Base-by-base conservation (phyloP, 2,329 filamentous ascomycete species). In the Botrytis aclada region DNA sequence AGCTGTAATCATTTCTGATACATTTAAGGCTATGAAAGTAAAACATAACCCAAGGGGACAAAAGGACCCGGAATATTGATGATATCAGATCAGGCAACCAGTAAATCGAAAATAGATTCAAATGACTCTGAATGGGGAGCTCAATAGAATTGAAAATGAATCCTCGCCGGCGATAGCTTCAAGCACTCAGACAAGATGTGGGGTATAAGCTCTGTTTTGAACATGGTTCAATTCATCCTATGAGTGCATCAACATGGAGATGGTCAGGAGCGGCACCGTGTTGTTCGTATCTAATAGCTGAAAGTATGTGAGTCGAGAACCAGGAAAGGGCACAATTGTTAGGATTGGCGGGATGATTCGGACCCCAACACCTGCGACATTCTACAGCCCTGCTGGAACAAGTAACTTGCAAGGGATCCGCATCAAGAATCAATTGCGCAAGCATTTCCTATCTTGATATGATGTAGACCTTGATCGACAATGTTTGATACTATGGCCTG, bases 51-150 rank as follows among this genome's bases (percentile, higher is more conserved):
- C 14, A n/a, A 45, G 22, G 51, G 5, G 34, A 37, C 16, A 10
- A n/a, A 29, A 10, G 47, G 16, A 56, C 25, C 65, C 47, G 34
- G 16, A 56, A 32, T 41, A 41, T 56, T 56, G 47, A 67, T 67
- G 65, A 67, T 67, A 37, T 67, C 47, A 67, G 65, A 67, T 67
- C 65, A 67, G 65, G 65, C 65, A 67, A 67, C 25, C 65, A 41
- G 34, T 16, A 56, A 56, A 67, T 67, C 34, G 18, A 41, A 41
- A 67, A 20, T 67, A 56, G 34, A 22, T n/a, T 32, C 10, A 12
- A 16, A 32, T 41, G 6, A 25, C 25, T 34, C 34, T 41, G 34
- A 41, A 20, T 20, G 12, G 22, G 0, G 29, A 32, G 3, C 4
- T 67, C 7, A 6, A n/a, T 10, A 34, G 34, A 29, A 56, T 39